These are phyloP conservation scores for Candida nonsorbophila DNA, from an alignment of 805 yeast species.

Conservation along the genomic window DNA sequence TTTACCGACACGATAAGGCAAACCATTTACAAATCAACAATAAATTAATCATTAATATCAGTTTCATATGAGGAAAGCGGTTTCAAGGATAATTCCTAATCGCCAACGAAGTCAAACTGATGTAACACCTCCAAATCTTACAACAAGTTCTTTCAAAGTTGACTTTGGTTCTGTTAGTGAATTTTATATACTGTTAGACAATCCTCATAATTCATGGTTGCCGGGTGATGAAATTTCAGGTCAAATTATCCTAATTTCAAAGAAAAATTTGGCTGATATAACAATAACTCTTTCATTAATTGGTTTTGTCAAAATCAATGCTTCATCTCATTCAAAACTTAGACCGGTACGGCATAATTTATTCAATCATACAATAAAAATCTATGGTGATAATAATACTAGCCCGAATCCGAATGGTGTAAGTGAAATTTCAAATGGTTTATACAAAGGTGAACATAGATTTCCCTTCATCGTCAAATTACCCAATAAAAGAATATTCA, in stretches of 20 bases:
- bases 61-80: constrained; percentile 44
- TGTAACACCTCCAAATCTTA: neutral
- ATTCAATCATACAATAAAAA: constrained; percentile 53
- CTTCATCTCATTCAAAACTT: constrained; percentile 47
- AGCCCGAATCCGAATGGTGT: constrained; percentile 8
- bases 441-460: constrained; percentile 79
- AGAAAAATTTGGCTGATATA: constrained; percentile 51
- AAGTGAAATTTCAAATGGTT: constrained; percentile 38
- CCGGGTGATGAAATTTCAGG: constrained; percentile 79
- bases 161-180: constrained; percentile 48
- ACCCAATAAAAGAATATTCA: constrained; percentile 68
- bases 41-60: constrained; percentile 1
- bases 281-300: constrained; percentile 48
- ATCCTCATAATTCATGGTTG: constrained; percentile 70
- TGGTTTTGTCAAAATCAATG: constrained; percentile 54
- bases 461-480: constrained; percentile 81
- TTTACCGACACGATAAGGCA: too few relatives aligned
- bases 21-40: neutral
- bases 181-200: constrained; percentile 64
- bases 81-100: constrained; percentile 34
- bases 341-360: constrained; percentile 47
- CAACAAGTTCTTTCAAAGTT: constrained; percentile 6
- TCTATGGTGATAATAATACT: constrained; percentile 43
- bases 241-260: constrained; percentile 50
- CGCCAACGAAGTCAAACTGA: constrained; percentile 5